These are phyloP conservation scores for Diplocarpon mali DNA, from an alignment of 2,329 filamentous ascomycete species.

Conservation along the genomic window DNA sequence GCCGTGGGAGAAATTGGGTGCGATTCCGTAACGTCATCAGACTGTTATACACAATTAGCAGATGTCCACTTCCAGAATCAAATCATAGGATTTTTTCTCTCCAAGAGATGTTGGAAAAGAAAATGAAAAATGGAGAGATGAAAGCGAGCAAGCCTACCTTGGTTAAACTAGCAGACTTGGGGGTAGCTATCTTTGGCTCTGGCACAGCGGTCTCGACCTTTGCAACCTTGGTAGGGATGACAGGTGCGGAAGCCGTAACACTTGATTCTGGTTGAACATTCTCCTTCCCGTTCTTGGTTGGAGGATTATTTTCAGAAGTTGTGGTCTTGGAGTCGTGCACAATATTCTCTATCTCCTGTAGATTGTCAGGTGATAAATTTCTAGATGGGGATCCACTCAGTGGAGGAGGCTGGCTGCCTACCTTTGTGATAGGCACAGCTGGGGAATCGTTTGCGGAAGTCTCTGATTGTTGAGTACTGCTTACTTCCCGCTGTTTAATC, in stretches of 20 bases:
- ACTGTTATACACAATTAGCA: too few relatives aligned
- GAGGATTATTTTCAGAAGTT: not conserved
- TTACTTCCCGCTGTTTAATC: not conserved
- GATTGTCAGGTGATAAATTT: not conserved
- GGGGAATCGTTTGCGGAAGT: not conserved
- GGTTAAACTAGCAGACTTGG: too few relatives aligned
- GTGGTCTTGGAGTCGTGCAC: too few relatives aligned
- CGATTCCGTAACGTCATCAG: not conserved
- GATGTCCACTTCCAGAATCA: too few relatives aligned
- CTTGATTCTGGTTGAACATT: not conserved
- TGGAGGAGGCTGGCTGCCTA: too few relatives aligned
- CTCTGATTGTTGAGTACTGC: not conserved
- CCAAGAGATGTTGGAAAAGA: too few relatives aligned
- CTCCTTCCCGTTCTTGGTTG: conserved; percentile 1
- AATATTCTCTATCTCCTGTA: not conserved
- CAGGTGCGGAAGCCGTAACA: not conserved
- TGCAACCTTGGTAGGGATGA: too few relatives aligned
- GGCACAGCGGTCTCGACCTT: not conserved
- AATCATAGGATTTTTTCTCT: too few relatives aligned
- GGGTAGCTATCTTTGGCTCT: not conserved
- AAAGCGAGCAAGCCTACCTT: too few relatives aligned
- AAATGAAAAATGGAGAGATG: too few relatives aligned
- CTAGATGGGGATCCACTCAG: not conserved
- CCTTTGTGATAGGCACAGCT: not conserved
- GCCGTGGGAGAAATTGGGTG: not conserved